These are phyloP conservation scores for Neospermospora avenae DNA, from an alignment of 2,329 filamentous ascomycete species.

Conservation along the genomic window DNA sequence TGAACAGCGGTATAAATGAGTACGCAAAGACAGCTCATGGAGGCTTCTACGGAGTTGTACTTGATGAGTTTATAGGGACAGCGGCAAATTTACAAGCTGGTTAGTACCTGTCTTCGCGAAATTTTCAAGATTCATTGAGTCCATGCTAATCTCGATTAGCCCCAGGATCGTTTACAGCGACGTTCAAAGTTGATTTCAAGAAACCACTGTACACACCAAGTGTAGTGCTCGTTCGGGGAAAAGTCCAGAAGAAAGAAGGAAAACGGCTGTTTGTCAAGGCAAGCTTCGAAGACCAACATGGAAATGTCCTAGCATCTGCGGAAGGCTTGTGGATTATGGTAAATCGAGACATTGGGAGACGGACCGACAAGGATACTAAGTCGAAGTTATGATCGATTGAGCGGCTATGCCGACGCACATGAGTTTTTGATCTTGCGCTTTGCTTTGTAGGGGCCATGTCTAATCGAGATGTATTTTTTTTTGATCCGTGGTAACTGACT, in stretches of 20 bases:
- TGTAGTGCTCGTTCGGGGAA: conserved; percentile 29
- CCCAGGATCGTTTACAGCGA: conserved; percentile 30
- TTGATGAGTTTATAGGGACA: conserved; percentile 36
- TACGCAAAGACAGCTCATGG: conserved; percentile 33
- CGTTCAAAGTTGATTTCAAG: conserved; percentile 30
- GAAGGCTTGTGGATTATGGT: conserved; percentile 20
- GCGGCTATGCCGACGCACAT: too few species aligned
- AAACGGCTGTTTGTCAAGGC: conserved; percentile 29
- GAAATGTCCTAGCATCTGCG: conserved; percentile 16
- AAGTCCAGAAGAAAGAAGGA: conserved; percentile 30
- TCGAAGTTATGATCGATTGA: conserved; percentile 2
- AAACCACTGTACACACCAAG: conserved; percentile 29
- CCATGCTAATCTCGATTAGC: conserved; percentile 11
- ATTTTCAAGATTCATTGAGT: background rate
- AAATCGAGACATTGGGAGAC: conserved; percentile 18
- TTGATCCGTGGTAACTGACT: too few species aligned
- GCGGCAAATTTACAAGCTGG: conserved; percentile 30
- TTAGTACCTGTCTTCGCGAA: conserved; percentile 12
- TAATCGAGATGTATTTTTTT: too few species aligned
- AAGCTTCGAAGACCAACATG: conserved; percentile 32
- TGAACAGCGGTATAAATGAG: conserved; percentile 28
- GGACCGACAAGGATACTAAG: conserved; percentile 5
- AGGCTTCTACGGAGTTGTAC: conserved; percentile 30
- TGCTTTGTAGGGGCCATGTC: too few species aligned
- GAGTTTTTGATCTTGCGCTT: too few species aligned